Evolutionary conservation across 805 yeast genomes (phyloP), one percentile per base, ranked within the genome.

Genomic region (Myxozyma kluyveri): DNA sequence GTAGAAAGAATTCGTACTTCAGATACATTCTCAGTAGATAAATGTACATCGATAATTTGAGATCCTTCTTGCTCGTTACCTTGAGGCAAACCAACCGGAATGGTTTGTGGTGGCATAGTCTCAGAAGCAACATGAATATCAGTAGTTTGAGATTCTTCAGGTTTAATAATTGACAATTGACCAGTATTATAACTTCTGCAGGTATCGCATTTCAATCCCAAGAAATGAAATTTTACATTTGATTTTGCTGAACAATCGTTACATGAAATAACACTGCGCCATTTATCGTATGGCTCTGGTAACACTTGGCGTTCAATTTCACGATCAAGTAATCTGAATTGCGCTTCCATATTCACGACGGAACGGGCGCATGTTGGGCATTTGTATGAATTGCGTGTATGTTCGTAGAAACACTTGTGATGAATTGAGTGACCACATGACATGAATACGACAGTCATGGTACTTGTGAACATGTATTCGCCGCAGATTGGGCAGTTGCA

Each of bases 391-490:
- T 50, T 55, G 60, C 82, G 78, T n/a, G 87, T 80, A 66, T 85
- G 82, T 59, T 87, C 91, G 56, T 83, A 83, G 67, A 82, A 89
- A 67, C 98, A 90, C 24, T 68, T 64, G 66, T 88, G 88, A 70
- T 90, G 98, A 52, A 90, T 90, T 35, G 96, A 87, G 69, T 90
- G 98, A 1, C 97, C 96, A 70, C 98, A 90, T 2, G 75, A 73
- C 96, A 90, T 88, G 67, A 90, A 89, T 19, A 88, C 95, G 39
- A 89, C 95, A 9, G 88, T 83, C 65, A 75, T 77, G 4, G 85
- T 81, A 3, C 93, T 83, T 14, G 88, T 85, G 67, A 90, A 90
- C 80, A 90, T 80, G 67, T 83, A 89, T 62, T 89, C 97, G 52
- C 86, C 87, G 69, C 97, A 90, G 33, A 90, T 88, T 1, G 96